These are phyloP conservation scores for Oenanthe javanica DNA, from an alignment of 140 eudicot species.

Conservation along the genomic window DNA sequence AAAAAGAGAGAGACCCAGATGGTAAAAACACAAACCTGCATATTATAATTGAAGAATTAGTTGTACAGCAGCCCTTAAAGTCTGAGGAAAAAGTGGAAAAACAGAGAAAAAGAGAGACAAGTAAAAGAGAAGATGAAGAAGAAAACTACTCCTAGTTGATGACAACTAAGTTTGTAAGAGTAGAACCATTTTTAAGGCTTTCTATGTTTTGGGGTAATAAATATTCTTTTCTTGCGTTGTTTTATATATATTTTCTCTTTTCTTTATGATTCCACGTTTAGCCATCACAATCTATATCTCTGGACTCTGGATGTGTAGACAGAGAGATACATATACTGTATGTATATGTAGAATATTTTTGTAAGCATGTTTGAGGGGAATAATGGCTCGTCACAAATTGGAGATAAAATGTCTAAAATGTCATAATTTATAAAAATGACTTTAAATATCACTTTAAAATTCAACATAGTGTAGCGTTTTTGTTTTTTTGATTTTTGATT, in stretches of 20 bases:
- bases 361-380: too few relatives aligned
- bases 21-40: slow-evolving; percentile 36
- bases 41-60: slow-evolving; percentile 27
- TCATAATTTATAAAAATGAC: too few relatives aligned
- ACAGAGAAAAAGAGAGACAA: slow-evolving; percentile 12
- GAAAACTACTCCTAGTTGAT: slow-evolving; percentile 8
- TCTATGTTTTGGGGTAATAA: slow-evolving; percentile 5
- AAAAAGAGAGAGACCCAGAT: slow-evolving; percentile 50
- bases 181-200: slow-evolving; percentile 22
- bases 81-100: slow-evolving; percentile 18
- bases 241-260: slow-evolving; percentile 23
- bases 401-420: too few relatives aligned
- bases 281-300: slow-evolving; percentile 9
- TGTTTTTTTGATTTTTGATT: too few relatives aligned
- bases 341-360: not conserved
- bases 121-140: slow-evolving; percentile 17
- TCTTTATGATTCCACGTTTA: slow-evolving; percentile 11
- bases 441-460: too few relatives aligned
- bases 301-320: not conserved
- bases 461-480: too few relatives aligned
- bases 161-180: slow-evolving; percentile 30
- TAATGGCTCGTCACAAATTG: too few relatives aligned
- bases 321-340: not conserved
- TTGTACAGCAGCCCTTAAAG: slow-evolving; percentile 50
- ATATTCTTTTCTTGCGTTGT: slow-evolving; percentile 25